Conservation (phyloP, 176 grass and related monocot genomes). For the Calamus simplicifolius region DNA sequence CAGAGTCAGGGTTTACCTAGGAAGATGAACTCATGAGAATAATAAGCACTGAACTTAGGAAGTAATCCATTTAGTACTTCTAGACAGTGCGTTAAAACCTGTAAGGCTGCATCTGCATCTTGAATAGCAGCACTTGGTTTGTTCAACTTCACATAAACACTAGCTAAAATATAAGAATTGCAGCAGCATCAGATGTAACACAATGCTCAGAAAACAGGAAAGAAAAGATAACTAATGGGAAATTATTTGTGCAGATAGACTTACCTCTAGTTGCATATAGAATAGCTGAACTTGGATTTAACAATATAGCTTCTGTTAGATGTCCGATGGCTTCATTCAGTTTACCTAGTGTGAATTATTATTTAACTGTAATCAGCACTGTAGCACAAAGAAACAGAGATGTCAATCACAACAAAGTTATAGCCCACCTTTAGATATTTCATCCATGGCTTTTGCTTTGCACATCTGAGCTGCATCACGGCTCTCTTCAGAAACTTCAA, state of each 20-base stretch:
- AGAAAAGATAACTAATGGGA: too few species aligned
- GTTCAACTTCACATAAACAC: conserved; percentile 40
- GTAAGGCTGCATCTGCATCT: conserved; percentile 61
- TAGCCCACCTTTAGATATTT: conserved; percentile 36
- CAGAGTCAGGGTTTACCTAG: conserved; percentile 69
- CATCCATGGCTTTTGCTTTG: conserved; percentile 42
- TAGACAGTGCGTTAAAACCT: conserved; percentile 23
- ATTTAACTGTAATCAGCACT: not conserved
- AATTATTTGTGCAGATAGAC: too few species aligned
- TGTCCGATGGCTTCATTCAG: conserved; percentile 41
- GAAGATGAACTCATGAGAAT: not conserved
- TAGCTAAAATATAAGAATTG: conserved; percentile 21
- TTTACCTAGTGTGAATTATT: conserved; percentile 33
- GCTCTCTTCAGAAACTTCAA: conserved; percentile 49
- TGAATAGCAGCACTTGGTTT: conserved; percentile 63
- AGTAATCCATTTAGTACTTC: too few species aligned
- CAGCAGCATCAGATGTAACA: too few species aligned
- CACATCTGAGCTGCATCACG: conserved; percentile 37
- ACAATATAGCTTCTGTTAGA: conserved; percentile 43
- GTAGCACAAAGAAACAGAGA: not conserved
- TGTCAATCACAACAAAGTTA: not conserved
- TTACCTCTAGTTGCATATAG: conserved; percentile 64
- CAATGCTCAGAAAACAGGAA: too few species aligned
- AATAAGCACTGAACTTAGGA: too few species aligned
- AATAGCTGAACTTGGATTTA: conserved; percentile 62